Evolutionary conservation across 2,329 filamentous ascomycete species (phyloP), one percentile per base, ranked within the genome.

Genomic region (Arachnopeziza araneosa): DNA sequence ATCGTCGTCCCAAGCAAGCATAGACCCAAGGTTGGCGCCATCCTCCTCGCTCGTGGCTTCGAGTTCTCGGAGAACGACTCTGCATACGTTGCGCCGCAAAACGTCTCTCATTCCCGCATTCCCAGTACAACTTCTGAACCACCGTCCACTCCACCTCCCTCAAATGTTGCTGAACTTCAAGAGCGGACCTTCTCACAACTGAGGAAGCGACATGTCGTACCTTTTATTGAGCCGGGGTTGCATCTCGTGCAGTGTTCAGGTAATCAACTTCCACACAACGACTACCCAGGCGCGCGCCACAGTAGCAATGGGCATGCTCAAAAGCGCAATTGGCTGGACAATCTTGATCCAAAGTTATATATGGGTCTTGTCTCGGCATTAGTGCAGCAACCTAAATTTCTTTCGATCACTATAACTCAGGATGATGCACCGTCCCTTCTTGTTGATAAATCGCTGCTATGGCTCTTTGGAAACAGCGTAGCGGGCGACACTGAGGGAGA

Each of bases 191-290:
- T 98, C 71, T 82, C 83, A 24, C 84, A 89, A n/a, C 81, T 99
- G n/a, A 87, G 86, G 67, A 87, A 87, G 68, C 84, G 89, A 66
- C 83, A 86, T 65, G 89, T 98, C 54, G 76, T 84, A 0, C 92
- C 93, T 0, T 83, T 82, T 23, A 84, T 95, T 48, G 86, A 90
- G 62, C 78, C 80, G 0, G 79, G 77, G 5, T 80, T 97, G 19
- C 84, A 85, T 56, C 80, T 97, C 17, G 84, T 96, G 0, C 91
- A 93, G 68, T 96, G 92, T 74, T 93, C 91, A 0, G 92, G 90
- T 7, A 80, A 79, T 48, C 63, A 72, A 58, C 63, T 67, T 57
- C 44, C 56, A 56, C 58, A 64, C 30, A 58, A 73, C 62, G 70
- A 75, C 62, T 75, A 78, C 58, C 67, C 65, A 44, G 69, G 70